Evolutionary conservation across 805 yeast genomes (phyloP), one percentile per base, ranked within the genome.

Genomic region (Yamadazyma scolyti): DNA sequence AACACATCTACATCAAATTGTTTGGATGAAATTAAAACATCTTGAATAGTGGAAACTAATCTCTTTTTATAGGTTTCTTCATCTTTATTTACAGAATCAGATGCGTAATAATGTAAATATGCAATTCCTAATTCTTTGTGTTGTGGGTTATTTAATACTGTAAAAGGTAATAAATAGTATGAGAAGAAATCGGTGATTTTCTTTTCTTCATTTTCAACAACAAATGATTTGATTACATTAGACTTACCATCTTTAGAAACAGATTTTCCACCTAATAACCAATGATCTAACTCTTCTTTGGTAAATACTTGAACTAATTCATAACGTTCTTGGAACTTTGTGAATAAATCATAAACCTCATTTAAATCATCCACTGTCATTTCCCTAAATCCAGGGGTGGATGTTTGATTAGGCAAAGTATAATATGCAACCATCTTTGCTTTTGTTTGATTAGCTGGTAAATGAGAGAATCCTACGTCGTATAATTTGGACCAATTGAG

Each of bases 401-500:
- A 61, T 1, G 82, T 66, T 18, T 55, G 47, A n/a, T 57, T 56
- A 7, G 85, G 79, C 24, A 84, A 54, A 1, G 78, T 65, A 46
- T 72, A 77, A 43, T 66, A 60, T 4, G 84, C 79, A 16, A 78
- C 68, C 83, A 81, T 82, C 33, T 73, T 68, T 3, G 80, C 69
- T 30, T 72, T 72, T 2, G 96, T 80, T 33, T 76, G 76, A 34
- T 71, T 73, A 10, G 73, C 67, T 7, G 96, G 97, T 35, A 88
- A 66, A 32, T 77, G 79, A 9, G 93, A 79, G 48, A 93, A 93
- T 0, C 96, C 97, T 34, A 88, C 95, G 32, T 87, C 96, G 49
- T 83, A 68, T 15, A 93, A 70, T 51, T 86, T 90, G 9, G 77
- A 63, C 97, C 98, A 93, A 53, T 93, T 83, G 43, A 93, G 64